phyloP scores from a whole-genome alignment of 2,329 filamentous ascomycete genomes.

The Claviceps lovelessii region DNA sequence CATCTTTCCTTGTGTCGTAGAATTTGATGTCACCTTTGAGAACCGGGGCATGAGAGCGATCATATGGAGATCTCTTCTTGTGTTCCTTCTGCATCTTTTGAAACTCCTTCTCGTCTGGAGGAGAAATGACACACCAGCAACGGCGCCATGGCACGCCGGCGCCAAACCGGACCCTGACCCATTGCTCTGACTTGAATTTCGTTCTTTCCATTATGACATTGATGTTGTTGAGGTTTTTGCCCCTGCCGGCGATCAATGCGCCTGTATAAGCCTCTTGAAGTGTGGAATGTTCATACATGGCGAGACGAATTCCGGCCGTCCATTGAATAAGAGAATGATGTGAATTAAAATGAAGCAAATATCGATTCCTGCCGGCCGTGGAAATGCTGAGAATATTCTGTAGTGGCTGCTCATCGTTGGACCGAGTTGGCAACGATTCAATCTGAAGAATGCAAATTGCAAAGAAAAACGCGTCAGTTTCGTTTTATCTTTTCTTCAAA shows the following conservation, averaged over 20 bases:
- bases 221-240: slow-evolving; percentile 79
- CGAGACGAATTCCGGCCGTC: slow-evolving; percentile 84
- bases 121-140: slow-evolving; percentile 90
- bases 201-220: slow-evolving; percentile 73
- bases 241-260: slow-evolving; percentile 87
- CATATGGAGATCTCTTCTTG: slow-evolving; percentile 73
- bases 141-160: slow-evolving; percentile 91
- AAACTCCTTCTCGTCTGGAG: slow-evolving; percentile 85
- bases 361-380: slow-evolving; percentile 88
- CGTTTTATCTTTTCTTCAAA: no score
- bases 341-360: slow-evolving; percentile 91
- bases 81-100: slow-evolving; percentile 69
- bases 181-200: slow-evolving; percentile 68
- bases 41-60: slow-evolving; percentile 49
- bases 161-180: slow-evolving; percentile 89
- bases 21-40: slow-evolving; percentile 88
- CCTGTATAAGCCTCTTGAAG: slow-evolving; percentile 95
- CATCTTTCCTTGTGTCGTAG: slow-evolving; percentile 62
- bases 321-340: slow-evolving; percentile 86
- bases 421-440: slow-evolving; percentile 75
- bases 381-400: slow-evolving; percentile 94
- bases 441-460: slow-evolving; percentile 37
- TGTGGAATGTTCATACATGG: slow-evolving; percentile 87
- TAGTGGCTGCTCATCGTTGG: slow-evolving; percentile 60
- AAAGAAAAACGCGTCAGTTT: not conserved